Base-by-base conservation (phyloP, 2,329 filamentous ascomycete genomes). In the Grosmannia clavigera region DNA sequence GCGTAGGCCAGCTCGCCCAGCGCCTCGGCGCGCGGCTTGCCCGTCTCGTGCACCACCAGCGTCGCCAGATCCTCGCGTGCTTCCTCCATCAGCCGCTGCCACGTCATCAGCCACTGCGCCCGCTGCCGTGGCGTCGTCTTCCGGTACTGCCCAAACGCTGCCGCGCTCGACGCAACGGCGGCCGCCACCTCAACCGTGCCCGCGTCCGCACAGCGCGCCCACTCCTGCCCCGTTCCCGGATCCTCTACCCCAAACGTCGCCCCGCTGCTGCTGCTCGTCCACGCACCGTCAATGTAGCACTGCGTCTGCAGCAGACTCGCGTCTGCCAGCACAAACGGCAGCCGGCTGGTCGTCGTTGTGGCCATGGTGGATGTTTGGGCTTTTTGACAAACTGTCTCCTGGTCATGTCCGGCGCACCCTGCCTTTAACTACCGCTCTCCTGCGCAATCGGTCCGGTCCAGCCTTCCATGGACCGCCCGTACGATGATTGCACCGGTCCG, bases 1-100 rank as follows among this genome's bases (percentile, higher is more conserved):
- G 78, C 77, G 62, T 83, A 83, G 65, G 81, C 78, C 46, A 84
- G 69, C 64, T 84, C 81, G 5, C 73, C 78, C 3, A 73, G 68
- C 0, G 81, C 75, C 64, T 84, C 81, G 14, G 72, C 67, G 0
- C 81, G 69, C 1, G 81, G 80, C 64, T 84, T 84, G 2, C 81
- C 81, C 0, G 79, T 83, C 68, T 84, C 80, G 61, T 71, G 68
- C 3, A 71, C 70, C 0, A 77, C 57, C 4, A 76, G 66, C 40
- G 63, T 69, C 0, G 74, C 73, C 3, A 77, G 58, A 51, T 77
- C 74, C 3, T 72, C 68, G 19, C 69, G 67, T 4, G 69, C 64
- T 3, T 63, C 67, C 1, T 66, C 57, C 55, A 76, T 72, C 5
- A 73, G 68, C 1, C 64, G 59, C 60, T 72, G 67, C 73, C 74